A percentile compares a stretch with the other conserved stretches of the same genome.
Evolutionary conservation across 768 basidiomycete genomes (phyloP).

Genomic region (Psilocybe azurescens): DNA sequence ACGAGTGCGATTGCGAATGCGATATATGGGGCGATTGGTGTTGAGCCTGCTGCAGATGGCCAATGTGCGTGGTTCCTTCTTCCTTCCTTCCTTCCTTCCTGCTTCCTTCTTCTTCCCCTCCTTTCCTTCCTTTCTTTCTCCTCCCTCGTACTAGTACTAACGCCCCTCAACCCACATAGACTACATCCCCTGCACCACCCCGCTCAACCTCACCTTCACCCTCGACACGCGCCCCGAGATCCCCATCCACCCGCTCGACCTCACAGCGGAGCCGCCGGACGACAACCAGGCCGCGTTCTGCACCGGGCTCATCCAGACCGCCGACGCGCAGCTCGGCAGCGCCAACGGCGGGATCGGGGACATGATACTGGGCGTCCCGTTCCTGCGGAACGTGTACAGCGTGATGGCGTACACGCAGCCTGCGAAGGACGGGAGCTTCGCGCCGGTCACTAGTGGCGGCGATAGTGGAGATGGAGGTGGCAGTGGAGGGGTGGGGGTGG

Average conservation of each 20-base stretch:
- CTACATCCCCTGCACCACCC: conserved; percentile 73
- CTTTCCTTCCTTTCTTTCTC: conserved; percentile 4
- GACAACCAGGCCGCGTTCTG: conserved; percentile 38
- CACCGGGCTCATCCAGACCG: conserved; percentile 71
- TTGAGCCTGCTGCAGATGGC: conserved; percentile 62
- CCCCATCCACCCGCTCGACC: conserved; percentile 77
- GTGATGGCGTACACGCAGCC: conserved; percentile 73
- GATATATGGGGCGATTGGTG: conserved; percentile 77
- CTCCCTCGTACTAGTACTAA: neutral
- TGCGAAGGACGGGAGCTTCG: conserved; percentile 49
- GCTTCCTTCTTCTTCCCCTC: neutral
- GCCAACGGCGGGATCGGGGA: conserved; percentile 54
- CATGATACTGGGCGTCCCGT: conserved; percentile 81
- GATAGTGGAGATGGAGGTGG: conserved; percentile 4
- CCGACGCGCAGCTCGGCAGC: conserved; percentile 44
- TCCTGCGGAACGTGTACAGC: conserved; percentile 77
- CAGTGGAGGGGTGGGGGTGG: too few species aligned
- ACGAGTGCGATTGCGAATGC: conserved; percentile 73
- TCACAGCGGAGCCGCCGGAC: conserved; percentile 54
- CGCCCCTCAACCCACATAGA: conserved; percentile 43
- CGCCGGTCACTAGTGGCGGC: conserved; percentile 22
- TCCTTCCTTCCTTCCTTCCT: conserved; percentile 2
- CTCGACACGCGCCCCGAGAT: conserved; percentile 62
- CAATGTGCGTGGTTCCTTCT: conserved; percentile 53
- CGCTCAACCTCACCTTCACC: conserved; percentile 72